phyloP scores from a whole-genome alignment of 306 rosid genomes.

The Pterocarpus santalinus region DNA sequence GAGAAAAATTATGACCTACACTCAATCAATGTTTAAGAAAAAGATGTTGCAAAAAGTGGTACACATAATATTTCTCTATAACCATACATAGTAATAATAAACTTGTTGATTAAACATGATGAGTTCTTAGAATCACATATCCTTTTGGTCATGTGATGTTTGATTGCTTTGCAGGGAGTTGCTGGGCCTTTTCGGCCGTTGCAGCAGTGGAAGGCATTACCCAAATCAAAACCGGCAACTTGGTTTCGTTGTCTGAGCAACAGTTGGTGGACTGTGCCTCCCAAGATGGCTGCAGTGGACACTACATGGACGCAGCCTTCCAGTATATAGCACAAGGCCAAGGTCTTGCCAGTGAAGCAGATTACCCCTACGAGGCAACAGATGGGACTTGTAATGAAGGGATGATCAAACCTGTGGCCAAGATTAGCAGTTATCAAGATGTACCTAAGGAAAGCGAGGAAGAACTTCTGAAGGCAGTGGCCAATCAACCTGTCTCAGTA shows the following conservation, averaged over 20 bases:
- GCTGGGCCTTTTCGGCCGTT: background rate
- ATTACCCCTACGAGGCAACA: constrained; percentile 26
- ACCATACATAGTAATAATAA: too few relatives aligned
- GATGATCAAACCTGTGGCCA: background rate
- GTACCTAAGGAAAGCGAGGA: background rate
- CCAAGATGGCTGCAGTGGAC: background rate
- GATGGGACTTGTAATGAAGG: background rate
- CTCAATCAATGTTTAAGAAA: too few relatives aligned
- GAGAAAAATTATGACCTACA: too few relatives aligned
- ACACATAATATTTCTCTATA: too few relatives aligned
- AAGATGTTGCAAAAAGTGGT: too few relatives aligned
- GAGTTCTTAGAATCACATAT: too few relatives aligned
- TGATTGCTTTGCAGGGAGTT: background rate
- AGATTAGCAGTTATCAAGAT: background rate
- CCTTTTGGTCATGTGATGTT: background rate
- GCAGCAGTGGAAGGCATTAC: constrained; percentile 40
- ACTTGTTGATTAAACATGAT: too few relatives aligned
- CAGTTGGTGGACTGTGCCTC: constrained; percentile 46
- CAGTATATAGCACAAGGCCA: constrained; percentile 8
- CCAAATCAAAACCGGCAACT: constrained; percentile 33
- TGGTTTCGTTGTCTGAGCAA: constrained; percentile 51
- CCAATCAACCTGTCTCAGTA: constrained; percentile 35
- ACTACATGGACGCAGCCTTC: background rate
- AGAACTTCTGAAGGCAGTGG: constrained; percentile 32
- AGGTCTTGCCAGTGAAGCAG: constrained; percentile 38